These are phyloP conservation scores for Cercospora sp. DNA, from an alignment of 2,329 filamentous ascomycete species.

Conservation along the genomic window DNA sequence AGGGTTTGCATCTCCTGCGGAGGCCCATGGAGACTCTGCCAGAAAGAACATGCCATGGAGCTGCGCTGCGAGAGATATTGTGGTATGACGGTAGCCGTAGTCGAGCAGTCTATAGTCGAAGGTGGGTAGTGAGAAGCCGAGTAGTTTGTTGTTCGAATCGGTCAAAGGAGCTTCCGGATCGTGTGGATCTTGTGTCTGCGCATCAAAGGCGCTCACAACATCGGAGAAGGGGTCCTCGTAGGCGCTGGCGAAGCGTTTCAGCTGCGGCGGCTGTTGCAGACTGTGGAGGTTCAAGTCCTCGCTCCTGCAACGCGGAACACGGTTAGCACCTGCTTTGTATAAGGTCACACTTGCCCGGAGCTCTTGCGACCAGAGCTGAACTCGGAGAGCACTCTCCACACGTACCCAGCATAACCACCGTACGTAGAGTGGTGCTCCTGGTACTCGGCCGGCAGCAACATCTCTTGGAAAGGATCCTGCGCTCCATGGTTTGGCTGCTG, in stretches of 20 bases:
- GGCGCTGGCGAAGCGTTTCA: slow-evolving; percentile 41
- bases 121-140: slow-evolving; percentile 52
- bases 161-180: slow-evolving; percentile 57
- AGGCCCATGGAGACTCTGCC: slow-evolving; percentile 71
- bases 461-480: slow-evolving; percentile 44
- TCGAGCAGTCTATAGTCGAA: slow-evolving; percentile 64
- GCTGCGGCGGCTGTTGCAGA: slow-evolving; percentile 29
- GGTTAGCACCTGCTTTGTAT: slow-evolving; percentile 13
- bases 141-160: slow-evolving; percentile 62
- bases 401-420: slow-evolving; percentile 61
- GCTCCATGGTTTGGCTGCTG: slow-evolving; percentile 56
- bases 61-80: slow-evolving; percentile 70
- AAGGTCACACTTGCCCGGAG: background rate
- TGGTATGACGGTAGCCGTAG: slow-evolving; percentile 63
- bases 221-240: slow-evolving; percentile 56
- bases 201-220: slow-evolving; percentile 52
- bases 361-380: background rate
- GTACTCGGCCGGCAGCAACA: slow-evolving; percentile 56
- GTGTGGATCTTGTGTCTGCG: slow-evolving; percentile 42
- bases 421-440: slow-evolving; percentile 62
- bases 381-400: background rate
- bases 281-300: slow-evolving; percentile 35
- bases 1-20: slow-evolving; percentile 56
- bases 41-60: slow-evolving; percentile 89
- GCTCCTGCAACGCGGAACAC: slow-evolving; percentile 24